Percentiles rank a stretch among this genome's conserved stretches.
Conservation (phyloP, 306 rosid genomes). For the Rubus parviflorus region DNA sequence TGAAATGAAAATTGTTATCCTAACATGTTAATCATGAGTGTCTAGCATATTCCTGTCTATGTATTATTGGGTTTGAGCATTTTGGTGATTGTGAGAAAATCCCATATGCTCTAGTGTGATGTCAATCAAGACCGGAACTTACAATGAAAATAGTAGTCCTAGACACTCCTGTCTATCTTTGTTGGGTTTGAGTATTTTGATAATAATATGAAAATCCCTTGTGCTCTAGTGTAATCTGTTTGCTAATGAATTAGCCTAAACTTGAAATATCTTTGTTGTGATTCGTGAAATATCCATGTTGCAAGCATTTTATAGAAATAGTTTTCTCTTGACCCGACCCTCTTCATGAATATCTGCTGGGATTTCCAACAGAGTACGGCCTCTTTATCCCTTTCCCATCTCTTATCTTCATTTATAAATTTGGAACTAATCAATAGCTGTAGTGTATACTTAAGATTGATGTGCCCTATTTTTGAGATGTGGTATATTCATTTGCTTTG, state of each 20-base stretch:
- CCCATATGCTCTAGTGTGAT: not conserved
- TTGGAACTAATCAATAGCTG: not conserved
- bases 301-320: conserved; percentile 9
- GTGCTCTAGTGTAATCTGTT: not conserved
- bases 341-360: conserved; percentile 27
- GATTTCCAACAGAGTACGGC: conserved; percentile 53
- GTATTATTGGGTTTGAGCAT: not conserved
- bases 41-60: not conserved
- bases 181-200: not conserved
- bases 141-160: not conserved
- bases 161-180: not conserved
- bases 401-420: conserved; percentile 2
- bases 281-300: not conserved
- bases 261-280: conserved; percentile 5
- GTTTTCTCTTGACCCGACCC: conserved; percentile 50
- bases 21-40: not conserved
- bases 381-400: conserved; percentile 17
- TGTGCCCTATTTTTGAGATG: not conserved
- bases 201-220: not conserved
- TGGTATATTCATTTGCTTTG: not conserved
- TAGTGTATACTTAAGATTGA: not conserved
- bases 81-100: not conserved
- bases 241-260: not conserved
- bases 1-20: not conserved
- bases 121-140: not conserved